These are phyloP conservation scores for Lycium ferocissimum DNA, from an alignment of 257 asterid genomes.

Conservation along the genomic window DNA sequence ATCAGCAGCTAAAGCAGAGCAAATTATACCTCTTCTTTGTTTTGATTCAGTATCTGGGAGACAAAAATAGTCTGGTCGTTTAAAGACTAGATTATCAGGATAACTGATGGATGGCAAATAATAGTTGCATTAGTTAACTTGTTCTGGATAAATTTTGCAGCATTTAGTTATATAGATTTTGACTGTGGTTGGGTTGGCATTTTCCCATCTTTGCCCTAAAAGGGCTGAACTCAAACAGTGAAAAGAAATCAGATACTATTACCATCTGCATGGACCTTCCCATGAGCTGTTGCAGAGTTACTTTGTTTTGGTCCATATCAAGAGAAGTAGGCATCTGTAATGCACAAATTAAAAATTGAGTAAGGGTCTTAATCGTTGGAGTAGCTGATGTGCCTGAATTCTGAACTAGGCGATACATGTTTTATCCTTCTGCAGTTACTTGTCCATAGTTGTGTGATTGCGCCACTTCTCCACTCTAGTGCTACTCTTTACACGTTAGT, in stretches of 20 bases:
- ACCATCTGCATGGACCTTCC: slow-evolving; percentile 13
- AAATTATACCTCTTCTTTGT: background rate
- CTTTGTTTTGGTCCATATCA: background rate
- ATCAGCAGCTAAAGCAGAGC: background rate
- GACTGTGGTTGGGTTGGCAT: background rate
- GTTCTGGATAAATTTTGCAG: background rate
- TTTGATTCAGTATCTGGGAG: slow-evolving; percentile 2
- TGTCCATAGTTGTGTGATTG: background rate
- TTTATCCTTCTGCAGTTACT: slow-evolving; percentile 20
- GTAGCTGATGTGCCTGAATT: slow-evolving; percentile 11
- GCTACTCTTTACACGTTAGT: background rate
- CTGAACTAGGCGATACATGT: slow-evolving; percentile 1
- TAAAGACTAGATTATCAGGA: background rate
- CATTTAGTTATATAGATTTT: background rate
- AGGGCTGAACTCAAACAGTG: background rate
- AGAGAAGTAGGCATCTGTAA: background rate
- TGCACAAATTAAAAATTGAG: background rate
- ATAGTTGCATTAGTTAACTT: background rate
- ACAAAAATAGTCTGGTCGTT: background rate
- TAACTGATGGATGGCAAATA: background rate
- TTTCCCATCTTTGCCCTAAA: background rate
- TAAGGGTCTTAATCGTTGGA: background rate
- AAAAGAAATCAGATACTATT: background rate
- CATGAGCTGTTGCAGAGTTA: background rate
- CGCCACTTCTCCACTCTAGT: background rate